Percentiles rank a stretch among this genome's conserved stretches.
phyloP scores from a whole-genome alignment of 331 rosid species.

The Spiraea crenata region DNA sequence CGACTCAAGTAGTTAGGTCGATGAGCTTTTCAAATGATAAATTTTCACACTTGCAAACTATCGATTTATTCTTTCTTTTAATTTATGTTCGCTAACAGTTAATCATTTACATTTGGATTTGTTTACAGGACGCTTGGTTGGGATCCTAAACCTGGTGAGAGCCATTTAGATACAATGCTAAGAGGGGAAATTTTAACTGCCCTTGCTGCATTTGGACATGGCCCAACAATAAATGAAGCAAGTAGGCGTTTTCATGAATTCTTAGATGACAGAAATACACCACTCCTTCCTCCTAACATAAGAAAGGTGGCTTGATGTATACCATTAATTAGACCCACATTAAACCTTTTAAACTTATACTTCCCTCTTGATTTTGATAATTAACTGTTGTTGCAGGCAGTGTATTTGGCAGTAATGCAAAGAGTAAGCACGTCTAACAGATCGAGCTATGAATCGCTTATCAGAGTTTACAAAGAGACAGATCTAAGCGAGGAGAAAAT shows the following conservation, averaged over 20 bases:
- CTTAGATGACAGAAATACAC: constrained; percentile 71
- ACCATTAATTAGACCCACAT: constrained; percentile 13
- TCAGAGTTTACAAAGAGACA: constrained; percentile 74
- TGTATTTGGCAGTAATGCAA: constrained; percentile 77
- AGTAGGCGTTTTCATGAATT: constrained; percentile 66
- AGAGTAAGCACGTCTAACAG: constrained; percentile 50
- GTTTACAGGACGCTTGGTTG: constrained; percentile 84
- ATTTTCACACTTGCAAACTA: background rate
- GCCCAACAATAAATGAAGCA: constrained; percentile 66
- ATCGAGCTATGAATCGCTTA: constrained; percentile 64
- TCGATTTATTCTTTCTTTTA: background rate
- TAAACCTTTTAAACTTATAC: background rate
- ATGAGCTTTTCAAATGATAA: background rate
- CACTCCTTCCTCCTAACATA: constrained; percentile 79
- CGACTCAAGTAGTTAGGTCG: background rate
- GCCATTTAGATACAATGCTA: constrained; percentile 81
- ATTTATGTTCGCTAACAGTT: background rate
- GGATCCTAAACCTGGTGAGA: constrained; percentile 77
- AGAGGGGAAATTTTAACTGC: constrained; percentile 85
- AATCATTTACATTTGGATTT: constrained; percentile 20
- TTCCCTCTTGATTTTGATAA: constrained; percentile 26
- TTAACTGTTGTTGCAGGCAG: constrained; percentile 57
- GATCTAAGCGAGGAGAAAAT: constrained; percentile 88
- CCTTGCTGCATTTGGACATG: constrained; percentile 71
- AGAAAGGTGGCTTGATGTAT: constrained; percentile 54